Evolutionary conservation across 805 yeast genomes (phyloP), one percentile per base, ranked within the genome.

Genomic region (Ogataea saltuana): DNA sequence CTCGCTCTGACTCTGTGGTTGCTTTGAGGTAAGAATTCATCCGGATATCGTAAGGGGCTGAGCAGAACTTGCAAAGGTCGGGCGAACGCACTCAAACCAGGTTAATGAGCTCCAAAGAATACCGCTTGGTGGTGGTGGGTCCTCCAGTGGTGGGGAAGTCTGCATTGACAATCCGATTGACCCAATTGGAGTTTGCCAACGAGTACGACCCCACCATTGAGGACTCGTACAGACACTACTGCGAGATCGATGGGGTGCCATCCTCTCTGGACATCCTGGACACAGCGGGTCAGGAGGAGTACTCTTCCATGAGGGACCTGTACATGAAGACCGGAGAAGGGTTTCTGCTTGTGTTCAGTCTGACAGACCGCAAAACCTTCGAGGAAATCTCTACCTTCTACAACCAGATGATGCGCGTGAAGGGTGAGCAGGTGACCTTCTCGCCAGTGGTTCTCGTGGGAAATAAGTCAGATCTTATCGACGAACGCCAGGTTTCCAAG

Each of bases 141-240:
- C 97, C 97, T 29, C 98, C 98, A 61, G 97, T 97, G 68, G 99
- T 93, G 43, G 99, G 99, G 69, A 93, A 93, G 66, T 85, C 95
- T 18, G 98, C 99, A 5, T 71, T 93, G 50, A 93, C 99, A 20
- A 93, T 93, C 52, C 96, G 93, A 66, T 76, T 93, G 59, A 89
- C 93, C 42, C 98, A 91, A 65, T 80, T 89, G 26, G 97, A 90
- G 59, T 93, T 93, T 61, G 96, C 91, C 23, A 97, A 90, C 64
- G 99, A 93, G 64, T 93, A 93, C 60, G 99, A 93, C 68, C 99
- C 99, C 8, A 93, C 99, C 9, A 93, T 93, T 60, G 99, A 93
- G 68, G 93, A 85, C 59, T 83, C 90, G 0, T 86, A 85, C 65
- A 77, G 97, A 54, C 93, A 93, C 61, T 91, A 86, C 58, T 85